phyloP scores from a whole-genome alignment of 495 filamentous ascomycete species.

The Penicillium egyptiacum region DNA sequence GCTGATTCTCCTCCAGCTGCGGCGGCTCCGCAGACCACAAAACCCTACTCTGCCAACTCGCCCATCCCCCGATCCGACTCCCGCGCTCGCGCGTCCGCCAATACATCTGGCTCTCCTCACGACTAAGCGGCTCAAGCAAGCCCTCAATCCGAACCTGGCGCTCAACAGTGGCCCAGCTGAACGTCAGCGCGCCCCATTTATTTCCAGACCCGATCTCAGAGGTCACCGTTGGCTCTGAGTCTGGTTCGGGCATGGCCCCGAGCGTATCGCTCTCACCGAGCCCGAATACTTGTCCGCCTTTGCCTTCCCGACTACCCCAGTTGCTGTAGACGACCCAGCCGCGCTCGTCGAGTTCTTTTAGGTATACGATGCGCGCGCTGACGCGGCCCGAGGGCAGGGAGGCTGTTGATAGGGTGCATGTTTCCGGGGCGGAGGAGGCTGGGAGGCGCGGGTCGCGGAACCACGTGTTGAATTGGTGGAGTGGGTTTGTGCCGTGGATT shows the following conservation, averaged over 20 bases:
- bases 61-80: conserved; percentile 89
- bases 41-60: conserved; percentile 80
- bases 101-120: conserved; percentile 81
- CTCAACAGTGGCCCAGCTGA: conserved; percentile 66
- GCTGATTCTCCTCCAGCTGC: conserved; percentile 25
- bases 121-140: conserved; percentile 59
- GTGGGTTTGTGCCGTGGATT: conserved; percentile 51
- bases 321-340: conserved; percentile 95
- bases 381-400: conserved; percentile 81
- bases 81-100: conserved; percentile 79
- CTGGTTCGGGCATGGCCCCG: conserved; percentile 32
- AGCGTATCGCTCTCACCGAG: conserved; percentile 5
- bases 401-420: conserved; percentile 84
- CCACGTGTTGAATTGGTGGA: conserved; percentile 85
- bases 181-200: conserved; percentile 47
- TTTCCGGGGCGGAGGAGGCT: conserved; percentile 61
- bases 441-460: conserved; percentile 66
- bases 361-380: conserved; percentile 81
- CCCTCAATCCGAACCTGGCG: conserved; percentile 88
- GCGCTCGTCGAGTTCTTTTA: conserved; percentile 69
- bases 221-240: background rate
- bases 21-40: conserved; percentile 47
- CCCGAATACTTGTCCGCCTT: conserved; percentile 47
- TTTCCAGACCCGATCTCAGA: conserved; percentile 32
- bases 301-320: conserved; percentile 64